These are phyloP conservation scores for Hypericum androsaemum DNA, from an alignment of 345 rosid species.

Conservation along the genomic window DNA sequence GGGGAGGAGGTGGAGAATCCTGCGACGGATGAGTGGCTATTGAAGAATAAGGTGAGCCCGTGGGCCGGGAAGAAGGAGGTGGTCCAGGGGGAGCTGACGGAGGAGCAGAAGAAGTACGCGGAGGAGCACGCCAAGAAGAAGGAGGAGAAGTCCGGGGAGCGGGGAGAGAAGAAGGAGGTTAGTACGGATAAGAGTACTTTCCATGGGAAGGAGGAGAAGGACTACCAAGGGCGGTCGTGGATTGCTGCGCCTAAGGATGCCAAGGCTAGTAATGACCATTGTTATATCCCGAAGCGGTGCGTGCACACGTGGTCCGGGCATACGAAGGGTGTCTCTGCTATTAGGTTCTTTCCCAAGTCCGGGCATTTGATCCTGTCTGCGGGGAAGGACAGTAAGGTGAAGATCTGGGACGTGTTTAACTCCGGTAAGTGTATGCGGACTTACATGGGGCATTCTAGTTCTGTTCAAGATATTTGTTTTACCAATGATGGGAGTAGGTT, in stretches of 20 bases:
- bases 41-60: slow-evolving; percentile 78
- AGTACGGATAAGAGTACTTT: slow-evolving; percentile 75
- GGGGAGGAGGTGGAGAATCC: slow-evolving; percentile 63
- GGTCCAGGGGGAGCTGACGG: slow-evolving; percentile 54
- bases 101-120: slow-evolving; percentile 93
- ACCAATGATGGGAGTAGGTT: slow-evolving; percentile 94
- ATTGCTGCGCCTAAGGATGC: slow-evolving; percentile 90
- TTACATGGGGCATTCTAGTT: slow-evolving; percentile 94
- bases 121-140: slow-evolving; percentile 94
- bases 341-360: slow-evolving; percentile 84
- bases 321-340: slow-evolving; percentile 70
- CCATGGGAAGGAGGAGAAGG: slow-evolving; percentile 90
- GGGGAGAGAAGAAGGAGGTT: slow-evolving; percentile 66
- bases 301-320: slow-evolving; percentile 16
- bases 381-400: slow-evolving; percentile 91
- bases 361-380: slow-evolving; percentile 98
- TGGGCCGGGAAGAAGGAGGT: slow-evolving; percentile 96
- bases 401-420: slow-evolving; percentile 98
- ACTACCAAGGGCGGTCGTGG: slow-evolving; percentile 97
- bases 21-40: slow-evolving; percentile 64
- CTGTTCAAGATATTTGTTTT: slow-evolving; percentile 87
- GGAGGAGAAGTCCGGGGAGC: slow-evolving; percentile 59
- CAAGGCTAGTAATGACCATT: slow-evolving; percentile 83
- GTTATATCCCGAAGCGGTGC: slow-evolving; percentile 31
- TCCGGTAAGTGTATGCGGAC: slow-evolving; percentile 98